Conservation (phyloP, 192 early-diverging fungal species). For the Chytriomyces confervae region DNA sequence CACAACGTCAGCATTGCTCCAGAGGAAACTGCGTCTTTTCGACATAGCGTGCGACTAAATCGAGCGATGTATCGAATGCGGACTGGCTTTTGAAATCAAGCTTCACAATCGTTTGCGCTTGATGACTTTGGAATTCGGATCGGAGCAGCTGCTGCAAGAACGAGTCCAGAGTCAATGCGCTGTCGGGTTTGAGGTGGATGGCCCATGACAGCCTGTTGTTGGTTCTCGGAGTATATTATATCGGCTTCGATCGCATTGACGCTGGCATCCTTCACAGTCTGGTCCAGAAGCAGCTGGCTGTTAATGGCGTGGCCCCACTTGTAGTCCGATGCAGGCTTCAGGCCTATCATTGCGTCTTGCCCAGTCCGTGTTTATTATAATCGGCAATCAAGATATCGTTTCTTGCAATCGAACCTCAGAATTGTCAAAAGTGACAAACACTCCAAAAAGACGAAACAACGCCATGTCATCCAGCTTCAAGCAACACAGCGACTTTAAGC, state of each 20-base stretch:
- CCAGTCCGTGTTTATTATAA: too few relatives aligned
- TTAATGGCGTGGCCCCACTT: slow-evolving; percentile 11
- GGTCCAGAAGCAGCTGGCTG: background rate
- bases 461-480: slow-evolving; percentile 32
- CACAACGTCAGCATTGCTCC: slow-evolving; percentile 7
- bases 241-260: slow-evolving; percentile 12
- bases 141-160: background rate
- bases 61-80: background rate
- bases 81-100: slow-evolving; percentile 6
- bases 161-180: background rate
- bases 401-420: background rate
- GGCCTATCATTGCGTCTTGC: too few relatives aligned
- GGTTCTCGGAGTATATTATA: background rate
- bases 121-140: too few relatives aligned
- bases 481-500: slow-evolving; percentile 27
- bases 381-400: too few relatives aligned
- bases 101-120: background rate
- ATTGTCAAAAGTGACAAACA: background rate
- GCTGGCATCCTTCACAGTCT: background rate
- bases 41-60: background rate
- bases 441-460: slow-evolving; percentile 6
- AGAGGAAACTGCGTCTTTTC: background rate
- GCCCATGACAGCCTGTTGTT: background rate
- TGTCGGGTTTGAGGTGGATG: slow-evolving; percentile 6
- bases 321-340: background rate